These are phyloP conservation scores for Phytophthora syringae DNA, from an alignment of 352 stramenopile species.

Conservation along the genomic window DNA sequence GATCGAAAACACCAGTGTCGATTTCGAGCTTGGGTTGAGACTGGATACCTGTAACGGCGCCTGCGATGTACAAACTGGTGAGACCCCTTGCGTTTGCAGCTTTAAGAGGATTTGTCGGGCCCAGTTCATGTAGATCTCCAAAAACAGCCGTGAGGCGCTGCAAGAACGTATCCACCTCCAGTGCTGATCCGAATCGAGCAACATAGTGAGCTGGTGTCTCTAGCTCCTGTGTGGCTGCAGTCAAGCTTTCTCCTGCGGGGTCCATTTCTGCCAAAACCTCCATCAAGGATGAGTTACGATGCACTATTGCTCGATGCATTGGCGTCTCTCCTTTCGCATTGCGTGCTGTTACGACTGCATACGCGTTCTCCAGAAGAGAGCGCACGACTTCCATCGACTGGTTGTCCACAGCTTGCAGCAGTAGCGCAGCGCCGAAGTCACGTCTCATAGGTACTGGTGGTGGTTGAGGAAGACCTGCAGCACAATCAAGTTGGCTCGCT, in stretches of 20 bases:
- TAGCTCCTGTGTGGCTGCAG: neutral
- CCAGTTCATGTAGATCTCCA: slow-evolving; percentile 10
- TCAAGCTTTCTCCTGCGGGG: neutral
- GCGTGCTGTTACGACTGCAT: slow-evolving; percentile 6
- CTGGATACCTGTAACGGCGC: too few relatives aligned
- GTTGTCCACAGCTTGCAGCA: slow-evolving; percentile 15
- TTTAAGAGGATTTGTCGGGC: slow-evolving; percentile 14
- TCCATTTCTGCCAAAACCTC: slow-evolving; percentile 24
- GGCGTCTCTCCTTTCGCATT: slow-evolving; percentile 24
- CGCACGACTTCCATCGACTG: slow-evolving; percentile 10
- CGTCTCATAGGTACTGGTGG: slow-evolving; percentile 17
- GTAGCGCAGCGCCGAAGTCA: slow-evolving; percentile 15
- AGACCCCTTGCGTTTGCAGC: neutral
- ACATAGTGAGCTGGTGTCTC: slow-evolving; percentile 25
- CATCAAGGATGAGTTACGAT: slow-evolving; percentile 16
- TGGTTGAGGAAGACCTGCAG: slow-evolving; percentile 39
- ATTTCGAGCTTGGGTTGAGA: too few relatives aligned
- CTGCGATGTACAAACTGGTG: slow-evolving; percentile 11
- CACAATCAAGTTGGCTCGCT: slow-evolving; percentile 9
- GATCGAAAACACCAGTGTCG: neutral
- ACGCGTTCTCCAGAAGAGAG: slow-evolving; percentile 25
- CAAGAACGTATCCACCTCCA: slow-evolving; percentile 17
- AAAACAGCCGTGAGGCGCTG: slow-evolving; percentile 1
- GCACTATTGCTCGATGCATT: slow-evolving; percentile 23
- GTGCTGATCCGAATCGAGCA: slow-evolving; percentile 11